These are phyloP conservation scores for Pterocarpus santalinus DNA, from an alignment of 306 rosid genomes.

Conservation along the genomic window DNA sequence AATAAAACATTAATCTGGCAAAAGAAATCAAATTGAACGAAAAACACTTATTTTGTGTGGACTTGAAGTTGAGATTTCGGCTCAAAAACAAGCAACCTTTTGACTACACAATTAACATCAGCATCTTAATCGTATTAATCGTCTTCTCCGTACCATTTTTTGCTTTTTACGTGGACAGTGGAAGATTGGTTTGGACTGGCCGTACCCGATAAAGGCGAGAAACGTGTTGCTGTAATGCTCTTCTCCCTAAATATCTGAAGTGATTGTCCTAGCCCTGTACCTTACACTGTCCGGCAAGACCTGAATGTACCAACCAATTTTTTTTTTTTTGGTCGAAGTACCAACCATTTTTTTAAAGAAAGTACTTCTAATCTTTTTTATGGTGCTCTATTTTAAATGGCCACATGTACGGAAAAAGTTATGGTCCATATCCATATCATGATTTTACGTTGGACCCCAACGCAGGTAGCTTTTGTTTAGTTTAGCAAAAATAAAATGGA, in stretches of 20 bases:
- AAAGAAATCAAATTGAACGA: background rate
- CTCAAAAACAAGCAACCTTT: constrained; percentile 10
- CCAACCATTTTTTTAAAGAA: background rate
- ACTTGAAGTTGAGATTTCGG: background rate
- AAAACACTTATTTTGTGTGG: background rate
- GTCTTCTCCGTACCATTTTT: background rate
- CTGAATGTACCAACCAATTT: background rate
- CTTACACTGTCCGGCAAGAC: constrained; percentile 46
- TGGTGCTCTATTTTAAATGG: constrained; percentile 19
- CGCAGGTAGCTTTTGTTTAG: constrained; percentile 27
- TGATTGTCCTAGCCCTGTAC: constrained; percentile 48
- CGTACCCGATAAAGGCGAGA: constrained; percentile 31
- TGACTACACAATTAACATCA: background rate
- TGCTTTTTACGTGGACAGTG: background rate
- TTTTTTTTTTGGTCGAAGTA: background rate
- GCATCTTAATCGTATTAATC: background rate
- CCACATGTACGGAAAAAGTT: constrained; percentile 33
- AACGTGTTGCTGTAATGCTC: constrained; percentile 32
- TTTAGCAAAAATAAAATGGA: constrained; percentile 28
- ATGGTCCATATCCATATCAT: constrained; percentile 44
- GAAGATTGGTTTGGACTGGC: background rate
- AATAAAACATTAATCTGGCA: background rate
- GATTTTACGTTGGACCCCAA: constrained; percentile 46
- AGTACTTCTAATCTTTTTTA: constrained; percentile 34
- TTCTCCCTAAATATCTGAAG: background rate